Conservation (phyloP, 352 stramenopile species). For the Globisporangium orthogonon region DNA sequence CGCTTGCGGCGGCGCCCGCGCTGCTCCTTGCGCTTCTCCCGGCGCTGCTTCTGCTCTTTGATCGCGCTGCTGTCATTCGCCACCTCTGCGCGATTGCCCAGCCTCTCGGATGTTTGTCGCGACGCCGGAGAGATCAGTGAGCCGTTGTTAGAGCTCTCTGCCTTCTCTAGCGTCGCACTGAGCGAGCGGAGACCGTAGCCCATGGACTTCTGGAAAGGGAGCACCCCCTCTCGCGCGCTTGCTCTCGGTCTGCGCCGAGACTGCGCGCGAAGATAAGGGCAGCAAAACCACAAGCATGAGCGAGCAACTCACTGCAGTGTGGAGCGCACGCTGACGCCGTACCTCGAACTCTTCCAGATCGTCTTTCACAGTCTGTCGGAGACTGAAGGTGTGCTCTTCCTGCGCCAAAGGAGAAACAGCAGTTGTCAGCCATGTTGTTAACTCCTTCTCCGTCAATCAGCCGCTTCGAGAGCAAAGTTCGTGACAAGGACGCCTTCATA, state of each 20-base stretch:
- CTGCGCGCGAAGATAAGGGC: not conserved
- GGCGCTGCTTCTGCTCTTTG: slow-evolving; percentile 40
- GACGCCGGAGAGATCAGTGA: slow-evolving; percentile 3
- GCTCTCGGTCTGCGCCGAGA: slow-evolving; percentile 3
- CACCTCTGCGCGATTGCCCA: not conserved
- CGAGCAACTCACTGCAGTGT: not conserved
- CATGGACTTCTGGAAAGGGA: slow-evolving; percentile 36
- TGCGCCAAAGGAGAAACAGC: slow-evolving; percentile 7
- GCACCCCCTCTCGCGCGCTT: not conserved
- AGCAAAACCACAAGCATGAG: not conserved
- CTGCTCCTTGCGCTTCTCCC: slow-evolving; percentile 45
- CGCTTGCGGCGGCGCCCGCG: slow-evolving; percentile 45
- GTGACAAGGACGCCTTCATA: slow-evolving; percentile 1
- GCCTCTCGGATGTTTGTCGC: slow-evolving; percentile 5
- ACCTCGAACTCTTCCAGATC: slow-evolving; percentile 65
- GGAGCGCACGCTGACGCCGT: not conserved
- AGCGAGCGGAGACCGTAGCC: slow-evolving; percentile 67
- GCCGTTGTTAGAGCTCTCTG: slow-evolving; percentile 3
- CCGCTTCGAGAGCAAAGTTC: no score
- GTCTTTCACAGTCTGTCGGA: slow-evolving; percentile 38
- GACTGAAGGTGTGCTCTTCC: slow-evolving; percentile 41
- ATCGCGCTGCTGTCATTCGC: slow-evolving; percentile 19
- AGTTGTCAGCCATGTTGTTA: no score
- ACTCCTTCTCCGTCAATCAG: no score
- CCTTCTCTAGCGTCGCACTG: slow-evolving; percentile 31